phyloP scores from a whole-genome alignment of 140 eudicot species.

The Stevia rebaudiana region DNA sequence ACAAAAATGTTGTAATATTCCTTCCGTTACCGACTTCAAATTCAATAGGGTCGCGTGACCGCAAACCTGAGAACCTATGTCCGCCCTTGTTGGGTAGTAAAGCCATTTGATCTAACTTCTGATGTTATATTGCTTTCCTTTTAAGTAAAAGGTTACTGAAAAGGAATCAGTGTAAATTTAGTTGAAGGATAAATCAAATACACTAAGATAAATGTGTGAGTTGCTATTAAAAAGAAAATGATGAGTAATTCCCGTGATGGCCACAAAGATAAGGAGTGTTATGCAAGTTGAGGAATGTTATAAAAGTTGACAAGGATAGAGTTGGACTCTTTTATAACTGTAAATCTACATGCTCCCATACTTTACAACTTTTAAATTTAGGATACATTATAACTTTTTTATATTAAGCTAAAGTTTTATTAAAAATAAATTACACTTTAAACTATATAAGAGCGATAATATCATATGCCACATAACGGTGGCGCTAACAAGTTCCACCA shows the following conservation, averaged over 20 bases:
- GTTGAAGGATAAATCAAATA: not conserved
- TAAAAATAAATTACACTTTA: not conserved
- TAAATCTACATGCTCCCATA: conserved; percentile 20
- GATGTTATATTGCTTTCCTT: too few species aligned
- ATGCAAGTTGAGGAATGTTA: conserved; percentile 31
- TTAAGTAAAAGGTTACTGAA: too few species aligned
- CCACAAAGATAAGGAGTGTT: conserved; percentile 21
- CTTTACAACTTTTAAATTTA: conserved; percentile 13
- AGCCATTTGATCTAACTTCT: too few species aligned
- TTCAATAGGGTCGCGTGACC: too few species aligned
- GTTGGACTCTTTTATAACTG: not conserved
- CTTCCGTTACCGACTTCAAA: too few species aligned
- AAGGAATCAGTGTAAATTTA: not conserved
- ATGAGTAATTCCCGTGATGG: not conserved
- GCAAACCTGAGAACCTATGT: too few species aligned
- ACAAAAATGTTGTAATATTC: too few species aligned
- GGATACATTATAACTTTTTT: not conserved
- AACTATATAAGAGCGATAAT: too few species aligned
- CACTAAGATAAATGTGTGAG: too few species aligned
- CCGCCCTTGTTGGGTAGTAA: too few species aligned
- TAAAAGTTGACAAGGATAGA: conserved; percentile 31
- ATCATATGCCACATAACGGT: too few species aligned
- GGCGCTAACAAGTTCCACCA: too few species aligned
- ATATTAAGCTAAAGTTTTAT: not conserved
- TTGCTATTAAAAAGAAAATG: not conserved